phyloP scores from a whole-genome alignment of 768 basidiomycete genomes.

The Amanita fuliginea region DNA sequence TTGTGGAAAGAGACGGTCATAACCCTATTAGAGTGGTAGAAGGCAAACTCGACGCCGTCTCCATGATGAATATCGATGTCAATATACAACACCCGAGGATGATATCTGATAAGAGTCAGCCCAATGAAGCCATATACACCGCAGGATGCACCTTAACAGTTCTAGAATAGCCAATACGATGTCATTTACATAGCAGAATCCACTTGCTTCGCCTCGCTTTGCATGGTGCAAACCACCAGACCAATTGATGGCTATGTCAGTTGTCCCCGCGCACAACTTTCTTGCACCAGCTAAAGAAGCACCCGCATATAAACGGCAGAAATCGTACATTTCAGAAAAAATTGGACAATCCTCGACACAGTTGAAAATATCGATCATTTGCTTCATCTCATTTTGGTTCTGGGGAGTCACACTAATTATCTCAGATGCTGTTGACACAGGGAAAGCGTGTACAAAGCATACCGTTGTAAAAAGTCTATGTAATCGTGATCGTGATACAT shows the following conservation, averaged over 20 bases:
- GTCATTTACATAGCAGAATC: constrained; percentile 98
- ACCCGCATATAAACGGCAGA: constrained; percentile 90
- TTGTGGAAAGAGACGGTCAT: constrained; percentile 99
- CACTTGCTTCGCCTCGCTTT: constrained; percentile 95
- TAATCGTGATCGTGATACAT: constrained; percentile 93
- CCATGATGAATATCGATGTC: constrained; percentile 99
- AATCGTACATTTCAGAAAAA: constrained; percentile 90
- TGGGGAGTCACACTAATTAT: constrained; percentile 64
- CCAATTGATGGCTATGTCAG: constrained; percentile 99
- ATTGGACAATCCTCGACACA: constrained; percentile 97
- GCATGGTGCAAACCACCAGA: constrained; percentile 97
- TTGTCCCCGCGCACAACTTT: constrained; percentile 73
- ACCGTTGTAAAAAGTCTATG: constrained; percentile 91
- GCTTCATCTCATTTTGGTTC: constrained; percentile 60
- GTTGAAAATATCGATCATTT: constrained; percentile 79
- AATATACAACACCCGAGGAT: constrained; percentile 92
- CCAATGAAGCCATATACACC: not conserved
- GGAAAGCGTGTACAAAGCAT: constrained; percentile 13
- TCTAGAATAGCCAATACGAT: constrained; percentile 93
- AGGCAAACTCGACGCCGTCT: constrained; percentile 95
- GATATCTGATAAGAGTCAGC: constrained; percentile 42
- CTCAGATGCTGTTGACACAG: not conserved
- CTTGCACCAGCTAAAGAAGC: constrained; percentile 85
- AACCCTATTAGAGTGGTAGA: constrained; percentile 96
- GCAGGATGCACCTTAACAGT: constrained; percentile 54